Evolutionary conservation across 1,284 basidiomycete species (phyloP), one percentile per base, ranked within the genome.

Genomic region (Trametes pubescens): DNA sequence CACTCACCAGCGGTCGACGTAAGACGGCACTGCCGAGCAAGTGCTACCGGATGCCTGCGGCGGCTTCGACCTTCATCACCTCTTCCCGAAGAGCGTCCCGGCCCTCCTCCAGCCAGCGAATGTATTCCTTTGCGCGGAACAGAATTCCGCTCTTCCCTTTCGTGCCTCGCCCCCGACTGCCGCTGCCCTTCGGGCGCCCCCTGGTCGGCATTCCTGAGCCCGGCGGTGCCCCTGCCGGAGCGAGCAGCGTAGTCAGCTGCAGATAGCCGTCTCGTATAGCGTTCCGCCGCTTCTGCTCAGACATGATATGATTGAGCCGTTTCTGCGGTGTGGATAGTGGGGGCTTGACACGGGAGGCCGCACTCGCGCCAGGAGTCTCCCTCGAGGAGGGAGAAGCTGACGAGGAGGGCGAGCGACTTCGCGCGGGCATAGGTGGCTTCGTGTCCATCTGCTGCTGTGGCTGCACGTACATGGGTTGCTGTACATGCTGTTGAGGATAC

Each of bases 261-360:
- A 94, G 90, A 78, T 96, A 96, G 11, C 93, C 94, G 66, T 94
- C 91, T 38, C 94, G 87, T 69, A 96, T 96, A 52, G 93, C 92
- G 66, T 95, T 94, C 2, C 94, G 86, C 2, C 94, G 88, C 76
- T 94, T 95, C 78, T 96, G 94, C 78, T 96, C 94, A 13, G 91
- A 94, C 82, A 94, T 90, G 80, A 96, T 96, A 79, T 96, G 94
- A 75, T 96, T 96, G n/a, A 94, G 86, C 32, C 94, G 87, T 76
- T 96, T 96, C 75, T 96, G 94, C 0, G 92, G 93, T 10, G 88
- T 90, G 10, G 92, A 91, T 24, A 96, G 82, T 10, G 94, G 82
- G 0, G 87, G 81, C 67, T 89, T 89, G 43, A 72, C 57, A 22
- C 49, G 56, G 16, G 34, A 61, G 48, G 62, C 69, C 46, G 57